Evolutionary conservation across 2,329 filamentous ascomycete genomes (phyloP).

Genomic region (Coniella lustricola): DNA sequence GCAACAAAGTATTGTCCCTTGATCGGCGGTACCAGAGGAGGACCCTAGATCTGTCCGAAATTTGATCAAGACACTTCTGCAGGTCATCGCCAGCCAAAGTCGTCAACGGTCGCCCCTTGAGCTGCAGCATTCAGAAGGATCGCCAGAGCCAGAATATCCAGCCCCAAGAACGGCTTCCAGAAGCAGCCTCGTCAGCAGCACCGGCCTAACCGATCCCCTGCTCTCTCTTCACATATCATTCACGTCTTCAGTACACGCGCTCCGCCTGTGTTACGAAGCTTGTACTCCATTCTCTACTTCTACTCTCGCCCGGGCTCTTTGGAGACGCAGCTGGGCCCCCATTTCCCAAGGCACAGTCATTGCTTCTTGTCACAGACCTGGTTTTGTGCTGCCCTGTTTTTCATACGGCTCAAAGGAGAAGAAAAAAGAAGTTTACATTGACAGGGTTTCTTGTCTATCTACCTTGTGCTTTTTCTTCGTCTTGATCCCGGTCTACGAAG

Average conservation of each 20-base stretch:
- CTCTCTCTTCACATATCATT: neutral
- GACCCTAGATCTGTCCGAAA: neutral
- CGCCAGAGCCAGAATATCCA: neutral
- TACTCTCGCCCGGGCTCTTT: neutral
- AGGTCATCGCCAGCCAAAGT: neutral
- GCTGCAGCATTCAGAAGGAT: neutral
- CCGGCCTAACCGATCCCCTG: neutral
- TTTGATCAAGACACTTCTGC: neutral
- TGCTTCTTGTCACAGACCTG: neutral
- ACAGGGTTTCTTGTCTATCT: too few relatives aligned
- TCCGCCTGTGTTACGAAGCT: conserved; percentile 1
- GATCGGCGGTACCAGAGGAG: neutral
- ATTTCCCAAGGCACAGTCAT: neutral
- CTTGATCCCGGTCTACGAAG: too few relatives aligned
- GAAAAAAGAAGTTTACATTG: too few relatives aligned
- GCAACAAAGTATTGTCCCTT: neutral
- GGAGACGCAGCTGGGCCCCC: neutral
- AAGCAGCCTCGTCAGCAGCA: conserved; percentile 4
- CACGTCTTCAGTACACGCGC: conserved; percentile 1
- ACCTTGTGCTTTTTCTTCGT: too few relatives aligned
- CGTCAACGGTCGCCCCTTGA: neutral
- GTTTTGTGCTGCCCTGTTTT: too few relatives aligned
- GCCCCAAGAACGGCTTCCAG: neutral
- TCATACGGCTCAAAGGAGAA: too few relatives aligned
- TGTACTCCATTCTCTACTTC: conserved; percentile 2